Base-by-base conservation (phyloP, 1,284 basidiomycete species). In the Cryptococcus hybrid region DNA sequence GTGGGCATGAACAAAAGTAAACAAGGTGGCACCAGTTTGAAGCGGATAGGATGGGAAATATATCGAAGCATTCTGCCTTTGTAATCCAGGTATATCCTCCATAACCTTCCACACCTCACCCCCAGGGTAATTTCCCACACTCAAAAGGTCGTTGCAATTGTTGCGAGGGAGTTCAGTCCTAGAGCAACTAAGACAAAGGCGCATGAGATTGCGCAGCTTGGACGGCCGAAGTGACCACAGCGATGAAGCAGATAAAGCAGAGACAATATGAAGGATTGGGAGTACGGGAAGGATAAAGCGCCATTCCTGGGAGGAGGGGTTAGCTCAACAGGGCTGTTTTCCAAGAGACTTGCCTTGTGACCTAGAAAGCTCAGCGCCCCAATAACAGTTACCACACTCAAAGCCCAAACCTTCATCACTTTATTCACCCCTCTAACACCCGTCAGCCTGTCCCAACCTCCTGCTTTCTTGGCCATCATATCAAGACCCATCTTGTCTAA, bases 271-370 rank as follows among this genome's bases (percentile, higher is more conserved):
- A 74, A 92, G 81, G 0, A 86, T 70, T 0, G 95, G 93, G 0
- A 97, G 83, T 9, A 86, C 82, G 70, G 98, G 98, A 5, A 93
- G 83, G 59, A 97, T 82, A 75, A 99, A 99, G 3, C 95, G 84
- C 94, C 95, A 98, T 77, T 99, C 96, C 24, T 24, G 24, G 24
- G 24, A 24, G 24, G 24, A 24, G 1, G 24, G 3, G 24, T 24
- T 24, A 24, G 24, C 3, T 24, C 24, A 24, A 24, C 24, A 70
- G 24, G 46, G 12, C 30, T 51, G 24, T 13, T 36, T 24, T 24
- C 24, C 24, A 2, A 24, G 24, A 24, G 24, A 24, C 24, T 24
- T 24, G 24, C 24, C 71, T 94, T 94, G 75, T 94, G 91, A 0
- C 84, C 87, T 0, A 98, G 80, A 15, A 74, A 79, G 68, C 90